Conservation (phyloP, 2,329 filamentous ascomycete species). For the Chrysosphaeria jannelii region DNA sequence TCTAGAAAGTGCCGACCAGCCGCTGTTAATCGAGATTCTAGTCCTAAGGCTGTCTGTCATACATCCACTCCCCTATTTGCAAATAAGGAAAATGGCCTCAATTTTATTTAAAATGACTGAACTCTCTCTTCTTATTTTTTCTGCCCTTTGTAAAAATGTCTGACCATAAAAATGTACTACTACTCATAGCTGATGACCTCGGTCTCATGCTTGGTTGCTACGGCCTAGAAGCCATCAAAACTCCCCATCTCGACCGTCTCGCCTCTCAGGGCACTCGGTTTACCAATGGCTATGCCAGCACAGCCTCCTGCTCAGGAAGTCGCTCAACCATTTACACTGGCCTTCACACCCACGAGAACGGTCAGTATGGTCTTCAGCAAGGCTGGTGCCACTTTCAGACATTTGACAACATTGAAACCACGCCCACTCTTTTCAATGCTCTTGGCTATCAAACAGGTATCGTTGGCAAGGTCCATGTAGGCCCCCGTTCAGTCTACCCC, state of each 20-base stretch:
- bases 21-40: too few species aligned
- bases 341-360: conserved; percentile 17
- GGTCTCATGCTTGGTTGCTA: conserved; percentile 4
- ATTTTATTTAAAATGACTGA: too few species aligned
- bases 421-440: conserved; percentile 10
- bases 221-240: conserved; percentile 6
- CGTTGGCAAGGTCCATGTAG: conserved; percentile 18
- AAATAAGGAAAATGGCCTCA: too few species aligned
- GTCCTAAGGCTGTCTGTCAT: too few species aligned
- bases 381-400: conserved; percentile 13
- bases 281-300: conserved; percentile 13
- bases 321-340: conserved; percentile 18
- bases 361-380: conserved; percentile 14
- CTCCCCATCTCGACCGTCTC: conserved; percentile 13
- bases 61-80: too few species aligned
- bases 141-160: too few species aligned
- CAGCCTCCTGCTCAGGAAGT: conserved; percentile 17
- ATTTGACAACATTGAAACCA: conserved; percentile 13
- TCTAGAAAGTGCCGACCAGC: too few species aligned
- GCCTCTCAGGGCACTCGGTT: conserved; percentile 11
- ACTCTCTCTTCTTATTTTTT: too few species aligned
- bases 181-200: conserved; percentile 4
- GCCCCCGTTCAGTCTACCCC: conserved; percentile 11
- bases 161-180: conserved; percentile 4
- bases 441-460: conserved; percentile 15